A percentile compares a stretch with the other conserved stretches of the same genome.
phyloP scores from a whole-genome alignment of 345 rosid species.

The Sisymbrium altissimum region DNA sequence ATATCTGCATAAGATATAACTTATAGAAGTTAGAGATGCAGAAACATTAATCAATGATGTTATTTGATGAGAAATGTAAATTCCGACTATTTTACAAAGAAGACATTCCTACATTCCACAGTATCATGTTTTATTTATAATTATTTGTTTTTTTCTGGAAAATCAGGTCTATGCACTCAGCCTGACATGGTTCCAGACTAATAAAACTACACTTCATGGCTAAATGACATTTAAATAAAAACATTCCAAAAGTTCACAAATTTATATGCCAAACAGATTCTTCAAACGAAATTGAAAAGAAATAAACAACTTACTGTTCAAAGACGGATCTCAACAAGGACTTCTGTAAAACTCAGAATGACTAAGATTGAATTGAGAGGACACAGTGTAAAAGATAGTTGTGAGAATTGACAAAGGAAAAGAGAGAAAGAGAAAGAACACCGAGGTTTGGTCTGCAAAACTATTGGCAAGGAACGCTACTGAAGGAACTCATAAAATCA shows the following conservation, averaged over 20 bases:
- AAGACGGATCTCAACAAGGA: background rate
- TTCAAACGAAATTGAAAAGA: background rate
- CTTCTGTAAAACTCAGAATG: background rate
- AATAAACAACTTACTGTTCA: slow-evolving; percentile 8
- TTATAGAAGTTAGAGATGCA: slow-evolving; percentile 8
- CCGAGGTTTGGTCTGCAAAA: slow-evolving; percentile 4
- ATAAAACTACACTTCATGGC: background rate
- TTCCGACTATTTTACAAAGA: background rate
- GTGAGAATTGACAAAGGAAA: background rate
- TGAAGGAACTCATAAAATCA: slow-evolving; percentile 7
- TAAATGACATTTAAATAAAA: background rate
- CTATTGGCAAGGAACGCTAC: background rate
- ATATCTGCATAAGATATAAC: slow-evolving; percentile 17
- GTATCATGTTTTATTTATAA: background rate
- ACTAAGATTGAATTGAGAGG: background rate
- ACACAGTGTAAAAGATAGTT: background rate
- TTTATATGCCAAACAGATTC: background rate
- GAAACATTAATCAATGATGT: background rate
- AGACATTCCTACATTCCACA: background rate
- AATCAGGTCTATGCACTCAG: background rate
- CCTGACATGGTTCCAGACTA: background rate
- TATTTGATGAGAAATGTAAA: background rate
- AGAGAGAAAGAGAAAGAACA: background rate
- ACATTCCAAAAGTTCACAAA: background rate
- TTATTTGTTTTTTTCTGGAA: background rate